Conservation (phyloP, 176 grass and related monocot genomes). For the sorghum (Sorghum bicolor) region Sorghum_bicolor_NCBIv3 NC_012870.2:9557001-9557500, state of each 20-base stretch:
- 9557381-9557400: constrained; percentile 26
- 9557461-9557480: background rate
- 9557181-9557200: background rate
- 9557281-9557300: constrained; percentile 22
- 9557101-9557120: background rate
- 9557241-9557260: background rate
- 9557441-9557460: background rate
- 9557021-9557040: background rate
- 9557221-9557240: background rate
- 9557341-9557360: constrained; percentile 13
- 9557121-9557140: constrained; percentile 6
- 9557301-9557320: constrained; percentile 11
- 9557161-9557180: background rate
- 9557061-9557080: background rate
- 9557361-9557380: constrained; percentile 16
- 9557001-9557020: background rate
- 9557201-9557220: background rate
- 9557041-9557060: too few species aligned
- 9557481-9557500: constrained; percentile 25
- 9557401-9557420: constrained; percentile 1
- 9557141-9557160: constrained; percentile 7
- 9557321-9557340: constrained; percentile 36
- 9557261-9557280: background rate
- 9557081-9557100: background rate
- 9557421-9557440: constrained; percentile 20